Base-by-base conservation (phyloP, 2,329 filamentous ascomycete genomes). In the Diaporthe capsici region DNA sequence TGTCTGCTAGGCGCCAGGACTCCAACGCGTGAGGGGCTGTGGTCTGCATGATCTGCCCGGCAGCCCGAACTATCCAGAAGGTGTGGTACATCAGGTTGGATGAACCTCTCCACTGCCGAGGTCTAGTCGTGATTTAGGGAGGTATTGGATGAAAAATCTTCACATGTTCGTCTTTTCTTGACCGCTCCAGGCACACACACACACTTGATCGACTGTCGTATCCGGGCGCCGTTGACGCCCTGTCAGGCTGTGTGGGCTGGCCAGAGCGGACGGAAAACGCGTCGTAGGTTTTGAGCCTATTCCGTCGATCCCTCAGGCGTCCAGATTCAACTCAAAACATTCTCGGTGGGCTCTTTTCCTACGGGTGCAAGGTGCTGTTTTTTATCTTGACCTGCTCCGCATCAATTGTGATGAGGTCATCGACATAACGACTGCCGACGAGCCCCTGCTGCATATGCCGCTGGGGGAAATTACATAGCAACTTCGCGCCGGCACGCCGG, bases 361-460 rank as follows among this genome's bases (percentile, higher is more conserved):
- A 10, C 22, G 37, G 49, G 20, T 37, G 63, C 22, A 34, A 53
- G n/a, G n/a, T 53, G 22, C 63, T 28, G 3, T 25, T 12, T 25
- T 53, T 53, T 5, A 53, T 12, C 22, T 25, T 51, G 15, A 34
- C 31, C n/a, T 53, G 22, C 20, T 39, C 13, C 4, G 4, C 44
- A 15, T 7, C 22, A 4, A 68, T 25, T 20, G 10, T 22, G 31
- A 28, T 55, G 65, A 70, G 34, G 65, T 55, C 65, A 70, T 70
- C 15, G 49, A 42, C 15, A 55, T 12, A 17, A 55, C 34, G 34
- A 55, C 65, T 55, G 49, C 65, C 65, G 65, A 22, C 4, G 6
- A 70, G 65, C 65, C 65, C 47, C 65, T 70, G 47, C 47, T 70
- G 65, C 65, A 55, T 55, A 31, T 70, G 49, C 47, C 47, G n/a